Evolutionary conservation across 2,329 filamentous ascomycete species (phyloP).

Genomic region (Ceratocystiopsis minuta): DNA sequence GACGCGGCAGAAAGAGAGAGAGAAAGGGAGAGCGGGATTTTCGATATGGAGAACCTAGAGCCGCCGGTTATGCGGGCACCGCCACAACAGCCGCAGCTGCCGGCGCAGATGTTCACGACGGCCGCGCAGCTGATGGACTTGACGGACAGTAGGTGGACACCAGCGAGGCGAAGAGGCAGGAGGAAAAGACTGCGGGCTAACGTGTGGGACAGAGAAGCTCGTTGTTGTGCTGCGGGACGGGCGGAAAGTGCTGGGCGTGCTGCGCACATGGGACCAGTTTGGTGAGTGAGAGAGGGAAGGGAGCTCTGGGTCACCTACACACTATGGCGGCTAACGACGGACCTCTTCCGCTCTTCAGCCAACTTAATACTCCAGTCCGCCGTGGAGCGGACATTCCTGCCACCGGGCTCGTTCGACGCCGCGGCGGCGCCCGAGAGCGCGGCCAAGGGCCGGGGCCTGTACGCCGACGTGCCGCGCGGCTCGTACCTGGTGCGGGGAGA

Average conservation of each 20-base stretch:
- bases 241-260: constrained; percentile 77
- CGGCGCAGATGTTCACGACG: constrained; percentile 96
- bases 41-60: constrained; percentile 15
- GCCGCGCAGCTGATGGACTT: constrained; percentile 88
- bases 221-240: constrained; percentile 83
- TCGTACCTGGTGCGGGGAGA: constrained; percentile 88
- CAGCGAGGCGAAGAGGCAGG: not conserved
- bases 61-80: constrained; percentile 12
- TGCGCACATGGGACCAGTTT: constrained; percentile 96
- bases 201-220: constrained; percentile 51
- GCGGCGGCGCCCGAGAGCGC: constrained; percentile 13
- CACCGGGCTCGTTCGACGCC: constrained; percentile 23
- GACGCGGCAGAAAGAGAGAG: too few relatives aligned
- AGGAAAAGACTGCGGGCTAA: not conserved
- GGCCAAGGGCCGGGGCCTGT: constrained; percentile 34
- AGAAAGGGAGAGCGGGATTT: too few relatives aligned
- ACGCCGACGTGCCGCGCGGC: constrained; percentile 70
- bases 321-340: not conserved
- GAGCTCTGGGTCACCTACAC: too few relatives aligned
- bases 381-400: constrained; percentile 67
- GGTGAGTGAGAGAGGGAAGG: constrained; percentile 36
- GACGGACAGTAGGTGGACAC: constrained; percentile 65
- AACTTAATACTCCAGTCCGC: constrained; percentile 93
- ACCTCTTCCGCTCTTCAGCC: too few relatives aligned
- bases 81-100: constrained; percentile 44